Base-by-base conservation (phyloP, 306 rosid species). In the Acacia confusa region DNA sequence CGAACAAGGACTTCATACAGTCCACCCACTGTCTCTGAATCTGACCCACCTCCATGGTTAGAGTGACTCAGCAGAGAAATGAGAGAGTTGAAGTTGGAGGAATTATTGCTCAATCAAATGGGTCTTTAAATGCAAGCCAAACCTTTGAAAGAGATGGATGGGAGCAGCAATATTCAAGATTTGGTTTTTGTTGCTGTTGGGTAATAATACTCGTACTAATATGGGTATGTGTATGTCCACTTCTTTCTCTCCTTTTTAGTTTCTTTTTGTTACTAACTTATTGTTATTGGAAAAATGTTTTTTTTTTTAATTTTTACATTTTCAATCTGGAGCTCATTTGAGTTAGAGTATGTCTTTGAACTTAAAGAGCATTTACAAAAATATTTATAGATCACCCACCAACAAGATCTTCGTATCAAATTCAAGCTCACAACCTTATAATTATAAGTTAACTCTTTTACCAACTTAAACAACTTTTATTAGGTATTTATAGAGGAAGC, bases 11-110 rank as follows among this genome's bases (percentile, higher is more conserved):
- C 73, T 87, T 91, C 61, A 88, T 88, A 89, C 89, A 90, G 74
- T 92, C 97, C 64, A 89, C 78, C 94, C 92, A 94, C 89, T 89
- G 97, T 88, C 97, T 92, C 85, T 78, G 93, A 98, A 93, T 91
- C 92, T 88, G 97, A 79, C 85, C 97, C 86, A 94, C 94, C 52
- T 96, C 99, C 98, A 96, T 96, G 77, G 32, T 77, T 47, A 14
- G 70, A 65, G 24, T 63, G 38, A 63, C 68, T 40, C 68, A 6
- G 20, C 17, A 27, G 38, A 63, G 68, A 63, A 4, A 27, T 9
- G 66, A 25, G 17, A 30, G 28, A 24, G 70, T 70, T 86, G 58
- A 87, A 86, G 81, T 58, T 87, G 75, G 64, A 57, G 64, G 78
- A 85, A 79, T 87, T 78, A 82, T 81, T 86, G 79, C 84, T 65